Evolutionary conservation across 2,329 filamentous ascomycete genomes (phyloP), one percentile per base, ranked within the genome.

Genomic region (Monosporascus sp.): DNA sequence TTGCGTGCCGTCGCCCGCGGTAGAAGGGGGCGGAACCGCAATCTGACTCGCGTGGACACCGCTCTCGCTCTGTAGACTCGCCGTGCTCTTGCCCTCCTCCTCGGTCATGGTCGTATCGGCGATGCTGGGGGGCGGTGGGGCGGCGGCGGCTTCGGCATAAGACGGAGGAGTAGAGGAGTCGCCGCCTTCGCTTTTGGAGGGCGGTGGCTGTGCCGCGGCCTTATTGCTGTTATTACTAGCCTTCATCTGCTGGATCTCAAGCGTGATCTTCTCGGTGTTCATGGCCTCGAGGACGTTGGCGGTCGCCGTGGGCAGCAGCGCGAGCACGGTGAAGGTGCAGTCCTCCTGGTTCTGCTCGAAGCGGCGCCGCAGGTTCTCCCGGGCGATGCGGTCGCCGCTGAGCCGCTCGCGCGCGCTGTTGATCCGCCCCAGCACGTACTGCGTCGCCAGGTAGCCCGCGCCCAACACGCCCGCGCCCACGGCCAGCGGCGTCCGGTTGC

Each of bases 261-360:
- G 87, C 5, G 93, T 93, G 64, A 97, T 90, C 64, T 89, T 85
- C 70, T 99, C 94, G 44, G 96, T 96, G 50, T 95, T 90, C 63
- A 97, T 83, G 35, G 88, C 85, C 61, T 90, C 85, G 64, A 97
- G 78, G 63, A 99, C 88, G 68, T 95, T 93, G 60, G 94, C 85
- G 24, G 92, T 92, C 6, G 91, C 89, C 37, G 93, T 96, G 5
- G 94, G 94, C 9, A 99, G 81, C 52, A 99, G 84, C 31, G 93
- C 94, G n/a, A 97, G 85, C 45, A 97, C 91, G 38, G 94, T 99
- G 69, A 95, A 97, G 47, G 93, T 97, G 74, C 94, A 99, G 72
- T 99, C 94, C 69, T 96, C 93, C 70, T 99, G 94, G 71, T 99
- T 99, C 73, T 99, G 94, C 71, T 97, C 90, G 74, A 99, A 99